Evolutionary conservation across 768 basidiomycete genomes (phyloP).

Genomic region (Hygrophorus pudorinus): DNA sequence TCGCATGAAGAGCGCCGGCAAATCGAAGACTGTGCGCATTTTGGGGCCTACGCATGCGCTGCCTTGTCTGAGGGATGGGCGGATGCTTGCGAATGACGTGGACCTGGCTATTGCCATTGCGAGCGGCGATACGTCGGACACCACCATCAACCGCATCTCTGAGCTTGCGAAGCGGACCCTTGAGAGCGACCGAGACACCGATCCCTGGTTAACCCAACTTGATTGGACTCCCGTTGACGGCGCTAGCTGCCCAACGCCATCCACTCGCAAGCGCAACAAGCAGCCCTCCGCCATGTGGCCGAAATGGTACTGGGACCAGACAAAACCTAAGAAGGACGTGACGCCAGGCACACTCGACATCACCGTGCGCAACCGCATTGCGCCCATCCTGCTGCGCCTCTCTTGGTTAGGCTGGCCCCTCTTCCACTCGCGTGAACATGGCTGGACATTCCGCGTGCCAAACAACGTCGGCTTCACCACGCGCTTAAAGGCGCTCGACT

Average conservation of each 20-base stretch:
- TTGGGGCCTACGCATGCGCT: conserved; percentile 38
- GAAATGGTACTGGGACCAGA: conserved; percentile 93
- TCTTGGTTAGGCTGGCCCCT: conserved; percentile 86
- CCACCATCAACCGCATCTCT: conserved; percentile 26
- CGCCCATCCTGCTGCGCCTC: conserved; percentile 77
- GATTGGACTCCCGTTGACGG: conserved; percentile 46
- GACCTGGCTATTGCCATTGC: conserved; percentile 40
- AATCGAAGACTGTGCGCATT: not conserved
- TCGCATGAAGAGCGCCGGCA: conserved; percentile 23
- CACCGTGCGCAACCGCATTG: conserved; percentile 71
- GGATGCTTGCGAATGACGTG: conserved; percentile 29
- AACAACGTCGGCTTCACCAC: conserved; percentile 33
- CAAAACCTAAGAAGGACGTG: conserved; percentile 57
- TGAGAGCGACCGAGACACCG: conserved; percentile 17
- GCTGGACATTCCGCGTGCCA: conserved; percentile 85
- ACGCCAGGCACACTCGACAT: conserved; percentile 73
- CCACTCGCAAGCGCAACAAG: conserved; percentile 23
- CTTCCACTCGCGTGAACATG: conserved; percentile 76
- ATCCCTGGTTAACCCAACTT: conserved; percentile 56
- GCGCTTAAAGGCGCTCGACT: conserved; percentile 25
- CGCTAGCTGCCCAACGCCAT: not conserved
- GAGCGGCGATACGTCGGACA: conserved; percentile 26
- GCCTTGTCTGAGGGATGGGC: conserved; percentile 31
- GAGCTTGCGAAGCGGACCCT: conserved; percentile 29
- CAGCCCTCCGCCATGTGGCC: conserved; percentile 67